These are phyloP conservation scores for Marasmius oreades DNA, from an alignment of 1,284 basidiomycete species.

Conservation along the genomic window DNA sequence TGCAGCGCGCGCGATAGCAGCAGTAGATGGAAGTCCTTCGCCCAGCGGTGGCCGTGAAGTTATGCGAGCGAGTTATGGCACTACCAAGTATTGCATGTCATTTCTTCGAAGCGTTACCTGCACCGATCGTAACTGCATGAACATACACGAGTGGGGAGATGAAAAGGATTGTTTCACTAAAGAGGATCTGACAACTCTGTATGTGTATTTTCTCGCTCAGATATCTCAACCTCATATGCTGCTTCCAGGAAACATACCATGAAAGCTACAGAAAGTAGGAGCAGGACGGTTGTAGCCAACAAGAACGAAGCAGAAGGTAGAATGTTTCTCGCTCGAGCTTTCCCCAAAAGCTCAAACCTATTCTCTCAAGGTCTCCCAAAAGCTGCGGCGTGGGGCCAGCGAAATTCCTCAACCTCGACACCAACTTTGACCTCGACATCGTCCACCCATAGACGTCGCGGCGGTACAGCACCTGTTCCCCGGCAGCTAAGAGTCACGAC, in stretches of 20 bases:
- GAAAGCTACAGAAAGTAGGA: slow-evolving; percentile 74
- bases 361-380: slow-evolving; percentile 64
- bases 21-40: slow-evolving; percentile 88
- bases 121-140: slow-evolving; percentile 88
- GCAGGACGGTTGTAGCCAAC: slow-evolving; percentile 40
- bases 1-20: slow-evolving; percentile 89
- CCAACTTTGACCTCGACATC: slow-evolving; percentile 25
- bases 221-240: slow-evolving; percentile 13
- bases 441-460: slow-evolving; percentile 36
- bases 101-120: slow-evolving; percentile 90
- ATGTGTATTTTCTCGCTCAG: slow-evolving; percentile 28
- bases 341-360: slow-evolving; percentile 17
- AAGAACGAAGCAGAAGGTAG: slow-evolving; percentile 63
- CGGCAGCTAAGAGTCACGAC: slow-evolving; percentile 37
- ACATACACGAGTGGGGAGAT: slow-evolving; percentile 97
- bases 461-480: slow-evolving; percentile 30
- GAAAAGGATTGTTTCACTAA: slow-evolving; percentile 97
- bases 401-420: slow-evolving; percentile 30
- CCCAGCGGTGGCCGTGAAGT: slow-evolving; percentile 78
- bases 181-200: slow-evolving; percentile 88
- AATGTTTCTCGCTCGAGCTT: slow-evolving; percentile 24
- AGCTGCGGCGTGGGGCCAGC: slow-evolving; percentile 80
- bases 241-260: slow-evolving; percentile 76
- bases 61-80: slow-evolving; percentile 93
- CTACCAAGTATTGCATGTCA: slow-evolving; percentile 97